Base-by-base conservation (phyloP, 2,329 filamentous ascomycete species). In the Hymenotorrendiella dingleyae region DNA sequence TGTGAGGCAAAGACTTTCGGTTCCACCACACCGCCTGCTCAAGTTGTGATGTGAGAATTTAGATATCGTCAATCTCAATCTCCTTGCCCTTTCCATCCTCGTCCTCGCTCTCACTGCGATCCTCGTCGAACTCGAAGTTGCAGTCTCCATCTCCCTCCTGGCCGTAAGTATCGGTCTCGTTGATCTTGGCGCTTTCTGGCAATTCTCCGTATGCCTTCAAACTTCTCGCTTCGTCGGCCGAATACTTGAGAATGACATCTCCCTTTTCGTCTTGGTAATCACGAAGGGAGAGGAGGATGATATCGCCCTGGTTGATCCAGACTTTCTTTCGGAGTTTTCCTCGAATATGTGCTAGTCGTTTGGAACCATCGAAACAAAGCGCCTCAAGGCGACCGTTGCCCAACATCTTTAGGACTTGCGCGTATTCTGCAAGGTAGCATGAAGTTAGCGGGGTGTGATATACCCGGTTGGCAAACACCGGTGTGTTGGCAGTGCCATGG, bases 301-400 rank as follows among this genome's bases (percentile, higher is more conserved):
- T 95, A 66, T 95, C 88, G 63, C 89, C 89, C 73, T 95, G 89
- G 77, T 95, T 96, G 78, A 96, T 96, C 89, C 89, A 96, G 68
- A 97, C 93, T 80, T 98, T 98, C 80, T 98, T 98, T 62, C 93
- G 83, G 62, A 98, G 86, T 72, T 98, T 97, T 71, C 91, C 91
- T 53, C 91, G 88, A 60, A 87, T 88, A 66, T 91, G 84, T 53
- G 84, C 86, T 29, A 88, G 78, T 48, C 88, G 82, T 67, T 89
- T 89, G 55, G 84, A 82, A 64, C 91, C 91, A 66, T 97, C 93
- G 68, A 98, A 98, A 74, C 91, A 97, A 38, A 60, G 74, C 14
- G 89, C 89, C 69, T 95, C 89, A 36, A 96, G 81, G 58, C 90
- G 86, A 56, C 90, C 89, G 77, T 95, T 95, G 55, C 89, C 89